Conservation (phyloP, 2,329 filamentous ascomycete species). For the Sarocladium kiliense region DNA sequence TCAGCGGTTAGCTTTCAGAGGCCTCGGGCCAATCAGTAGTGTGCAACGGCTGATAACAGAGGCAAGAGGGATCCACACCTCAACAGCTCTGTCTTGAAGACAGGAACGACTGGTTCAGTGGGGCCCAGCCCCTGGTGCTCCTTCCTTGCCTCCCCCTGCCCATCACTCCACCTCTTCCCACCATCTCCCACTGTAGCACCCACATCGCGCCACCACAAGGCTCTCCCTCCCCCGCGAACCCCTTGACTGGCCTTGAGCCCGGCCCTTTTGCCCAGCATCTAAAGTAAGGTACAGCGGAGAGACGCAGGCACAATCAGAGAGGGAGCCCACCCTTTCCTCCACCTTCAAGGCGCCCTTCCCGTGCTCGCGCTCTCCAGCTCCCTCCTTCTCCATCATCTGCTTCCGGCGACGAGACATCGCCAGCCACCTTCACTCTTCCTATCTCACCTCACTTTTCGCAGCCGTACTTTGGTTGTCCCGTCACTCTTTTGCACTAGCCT, state of each 20-base stretch:
- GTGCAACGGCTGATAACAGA: neutral
- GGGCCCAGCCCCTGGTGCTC: neutral
- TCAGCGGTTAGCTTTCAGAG: neutral
- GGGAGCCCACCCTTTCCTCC: neutral
- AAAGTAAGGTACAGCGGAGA: neutral
- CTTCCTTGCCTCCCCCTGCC: conserved; percentile 5
- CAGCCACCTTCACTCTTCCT: conserved; percentile 4
- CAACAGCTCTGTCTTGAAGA: neutral
- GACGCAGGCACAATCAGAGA: neutral
- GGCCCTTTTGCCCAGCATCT: neutral
- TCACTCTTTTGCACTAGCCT: neutral
- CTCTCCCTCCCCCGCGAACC: neutral
- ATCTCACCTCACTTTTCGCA: neutral
- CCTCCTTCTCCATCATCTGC: conserved; percentile 1
- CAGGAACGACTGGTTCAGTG: conserved; percentile 5
- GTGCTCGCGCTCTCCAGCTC: neutral
- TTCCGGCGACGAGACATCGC: conserved; percentile 8
- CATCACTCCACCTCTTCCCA: neutral
- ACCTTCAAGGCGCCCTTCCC: neutral
- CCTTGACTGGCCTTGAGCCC: neutral
- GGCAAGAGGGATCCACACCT: neutral
- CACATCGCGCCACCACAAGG: neutral
- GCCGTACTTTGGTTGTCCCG: neutral
- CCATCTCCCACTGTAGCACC: neutral
- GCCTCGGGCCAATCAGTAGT: neutral